A percentile compares a stretch with the other conserved stretches of the same genome.
These are phyloP conservation scores for Solanum verrucosum DNA, from an alignment of 257 asterid genomes.

Conservation along the genomic window DNA sequence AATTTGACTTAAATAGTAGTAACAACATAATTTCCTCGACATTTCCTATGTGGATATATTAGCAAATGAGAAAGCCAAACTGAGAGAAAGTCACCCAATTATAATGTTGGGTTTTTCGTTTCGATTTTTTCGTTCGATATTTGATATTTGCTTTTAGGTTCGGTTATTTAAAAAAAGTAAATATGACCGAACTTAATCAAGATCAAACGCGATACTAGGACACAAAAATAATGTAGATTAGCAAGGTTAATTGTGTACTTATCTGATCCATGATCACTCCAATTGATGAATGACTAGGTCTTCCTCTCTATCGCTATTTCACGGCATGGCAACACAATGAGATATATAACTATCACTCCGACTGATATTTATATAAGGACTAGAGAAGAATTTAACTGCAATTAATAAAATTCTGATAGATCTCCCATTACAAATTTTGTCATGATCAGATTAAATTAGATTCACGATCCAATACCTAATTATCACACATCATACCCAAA, in stretches of 20 bases:
- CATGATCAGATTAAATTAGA: neutral
- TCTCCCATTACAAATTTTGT: neutral
- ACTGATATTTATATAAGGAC: neutral
- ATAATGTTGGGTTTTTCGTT: neutral
- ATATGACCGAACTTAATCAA: neutral
- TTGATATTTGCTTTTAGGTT: neutral
- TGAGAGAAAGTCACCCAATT: neutral
- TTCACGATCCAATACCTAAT: neutral
- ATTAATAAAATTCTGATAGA: neutral
- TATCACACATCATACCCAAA: neutral
- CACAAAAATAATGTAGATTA: neutral
- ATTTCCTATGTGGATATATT: neutral
- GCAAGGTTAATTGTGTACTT: neutral
- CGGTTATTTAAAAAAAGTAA: fast-evolving
- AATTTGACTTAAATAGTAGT: neutral
- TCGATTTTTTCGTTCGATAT: neutral
- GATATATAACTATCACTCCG: neutral
- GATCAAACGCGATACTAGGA: neutral
- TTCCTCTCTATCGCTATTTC: neutral
- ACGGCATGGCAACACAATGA: neutral
- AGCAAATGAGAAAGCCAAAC: neutral
- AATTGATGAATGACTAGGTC: neutral
- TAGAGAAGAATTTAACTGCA: neutral
- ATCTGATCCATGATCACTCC: neutral
- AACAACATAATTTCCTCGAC: neutral